Conservation (phyloP, 2,329 filamentous ascomycete species). For the Shiraia bambusicola region DNA sequence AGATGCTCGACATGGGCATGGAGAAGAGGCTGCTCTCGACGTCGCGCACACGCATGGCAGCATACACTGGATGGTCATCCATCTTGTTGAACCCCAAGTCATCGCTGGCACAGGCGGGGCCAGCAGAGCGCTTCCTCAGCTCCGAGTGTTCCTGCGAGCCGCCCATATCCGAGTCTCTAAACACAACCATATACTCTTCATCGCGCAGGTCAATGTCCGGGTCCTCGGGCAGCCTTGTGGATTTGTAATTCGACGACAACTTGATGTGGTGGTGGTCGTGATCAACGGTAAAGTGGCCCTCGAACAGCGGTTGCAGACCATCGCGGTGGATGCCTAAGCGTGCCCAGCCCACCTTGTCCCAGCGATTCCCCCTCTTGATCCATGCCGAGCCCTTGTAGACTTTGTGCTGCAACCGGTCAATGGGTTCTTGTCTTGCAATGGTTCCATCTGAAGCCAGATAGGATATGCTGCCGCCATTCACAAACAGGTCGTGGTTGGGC, state of each 20-base stretch:
- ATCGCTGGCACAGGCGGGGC: constrained; percentile 68
- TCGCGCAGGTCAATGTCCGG: constrained; percentile 60
- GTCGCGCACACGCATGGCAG: constrained; percentile 55
- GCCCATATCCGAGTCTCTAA: constrained; percentile 82
- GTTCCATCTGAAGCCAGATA: constrained; percentile 72
- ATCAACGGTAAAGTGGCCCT: constrained; percentile 81
- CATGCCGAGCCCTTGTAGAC: constrained; percentile 82
- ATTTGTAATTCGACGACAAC: constrained; percentile 70
- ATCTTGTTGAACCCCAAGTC: constrained; percentile 76
- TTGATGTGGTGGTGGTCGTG: constrained; percentile 87
- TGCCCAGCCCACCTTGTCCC: constrained; percentile 84
- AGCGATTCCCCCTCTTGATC: constrained; percentile 73
- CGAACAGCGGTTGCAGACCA: constrained; percentile 77
- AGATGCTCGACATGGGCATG: constrained; percentile 65
- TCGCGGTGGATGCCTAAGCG: constrained; percentile 76
- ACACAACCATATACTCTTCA: constrained; percentile 84
- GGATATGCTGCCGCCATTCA: constrained; percentile 71
- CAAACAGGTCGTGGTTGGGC: constrained; percentile 88
- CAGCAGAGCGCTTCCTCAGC: constrained; percentile 59
- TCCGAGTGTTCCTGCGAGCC: constrained; percentile 56
- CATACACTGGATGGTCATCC: constrained; percentile 67
- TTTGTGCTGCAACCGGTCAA: constrained; percentile 73
- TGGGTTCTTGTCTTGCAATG: constrained; percentile 64
- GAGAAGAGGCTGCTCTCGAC: constrained; percentile 53
- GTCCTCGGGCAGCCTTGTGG: constrained; percentile 69